Conservation (phyloP, 768 basidiomycete genomes). For the Panaeolus cyanescens region DNA sequence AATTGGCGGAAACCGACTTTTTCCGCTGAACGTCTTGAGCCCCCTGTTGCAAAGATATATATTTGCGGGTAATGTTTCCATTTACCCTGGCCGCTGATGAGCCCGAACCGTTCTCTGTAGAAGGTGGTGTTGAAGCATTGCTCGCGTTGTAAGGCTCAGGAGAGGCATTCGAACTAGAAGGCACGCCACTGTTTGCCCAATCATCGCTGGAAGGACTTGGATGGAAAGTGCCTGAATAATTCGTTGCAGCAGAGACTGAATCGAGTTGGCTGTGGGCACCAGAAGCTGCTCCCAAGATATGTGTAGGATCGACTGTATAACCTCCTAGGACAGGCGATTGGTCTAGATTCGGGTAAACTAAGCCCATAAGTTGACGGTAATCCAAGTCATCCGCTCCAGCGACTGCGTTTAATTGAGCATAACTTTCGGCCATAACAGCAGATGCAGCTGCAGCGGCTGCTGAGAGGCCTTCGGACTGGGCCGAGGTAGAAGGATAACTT, state of each 20-base stretch:
- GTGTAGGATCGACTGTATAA: conserved; percentile 91
- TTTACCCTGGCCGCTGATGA: conserved; percentile 22
- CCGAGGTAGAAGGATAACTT: conserved; percentile 26
- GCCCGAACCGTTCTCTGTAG: conserved; percentile 48
- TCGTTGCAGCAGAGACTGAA: conserved; percentile 28
- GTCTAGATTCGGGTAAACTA: conserved; percentile 62
- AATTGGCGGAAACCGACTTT: conserved; percentile 35
- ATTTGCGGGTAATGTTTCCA: conserved; percentile 49
- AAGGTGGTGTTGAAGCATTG: conserved; percentile 74
- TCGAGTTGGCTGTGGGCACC: conserved; percentile 25
- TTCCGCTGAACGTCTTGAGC: conserved; percentile 58
- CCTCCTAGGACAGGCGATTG: conserved; percentile 38
- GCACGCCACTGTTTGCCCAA: conserved; percentile 62
- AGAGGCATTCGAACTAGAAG: conserved; percentile 69
- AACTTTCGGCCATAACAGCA: conserved; percentile 72
- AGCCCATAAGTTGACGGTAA: conserved; percentile 66
- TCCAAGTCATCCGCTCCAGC: conserved; percentile 64
- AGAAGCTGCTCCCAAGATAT: conserved; percentile 52
- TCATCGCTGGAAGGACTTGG: conserved; percentile 82
- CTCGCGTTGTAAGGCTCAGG: conserved; percentile 73
- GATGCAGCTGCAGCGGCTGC: conserved; percentile 66
- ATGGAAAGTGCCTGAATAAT: conserved; percentile 56
- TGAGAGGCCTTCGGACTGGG: conserved; percentile 54
- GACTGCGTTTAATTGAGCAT: conserved; percentile 64
- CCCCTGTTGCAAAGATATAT: conserved; percentile 64